A percentile compares a stretch with the other conserved stretches of the same genome.
These are phyloP conservation scores for Fistulinella prunicolor DNA, from an alignment of 768 basidiomycete species.

Conservation along the genomic window DNA sequence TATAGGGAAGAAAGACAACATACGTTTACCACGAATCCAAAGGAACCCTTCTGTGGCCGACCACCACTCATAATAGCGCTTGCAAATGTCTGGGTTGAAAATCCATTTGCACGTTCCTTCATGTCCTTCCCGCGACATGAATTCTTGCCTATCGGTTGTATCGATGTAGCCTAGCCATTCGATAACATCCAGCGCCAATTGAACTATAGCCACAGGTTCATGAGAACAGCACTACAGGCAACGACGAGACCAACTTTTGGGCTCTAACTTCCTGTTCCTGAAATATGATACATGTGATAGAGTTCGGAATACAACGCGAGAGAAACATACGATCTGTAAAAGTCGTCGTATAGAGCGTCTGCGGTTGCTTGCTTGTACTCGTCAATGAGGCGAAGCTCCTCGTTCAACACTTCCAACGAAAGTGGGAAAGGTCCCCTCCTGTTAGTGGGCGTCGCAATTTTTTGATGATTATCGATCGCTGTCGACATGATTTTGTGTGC, in stretches of 20 bases:
- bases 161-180: slow-evolving; percentile 26
- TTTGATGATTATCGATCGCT: slow-evolving; percentile 21
- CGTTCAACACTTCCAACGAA: slow-evolving; percentile 20
- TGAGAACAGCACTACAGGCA: neutral
- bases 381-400: slow-evolving; percentile 21
- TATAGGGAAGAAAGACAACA: neutral
- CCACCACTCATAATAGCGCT: slow-evolving; percentile 19
- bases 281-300: slow-evolving; percentile 1
- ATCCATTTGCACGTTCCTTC: slow-evolving; percentile 26
- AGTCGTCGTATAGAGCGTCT: slow-evolving; percentile 17
- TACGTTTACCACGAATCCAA: slow-evolving; percentile 26
- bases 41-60: slow-evolving; percentile 19
- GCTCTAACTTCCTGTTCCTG: slow-evolving; percentile 19
- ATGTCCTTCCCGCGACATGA: slow-evolving; percentile 23
- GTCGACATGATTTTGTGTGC: slow-evolving; percentile 16
- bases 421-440: slow-evolving; percentile 23
- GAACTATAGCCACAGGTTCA: slow-evolving; percentile 11
- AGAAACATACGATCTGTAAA: slow-evolving; percentile 18
- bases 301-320: too few relatives aligned
- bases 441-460: slow-evolving; percentile 7
- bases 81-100: slow-evolving; percentile 18
- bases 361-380: slow-evolving; percentile 18
- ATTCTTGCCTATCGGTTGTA: slow-evolving; percentile 23
- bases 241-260: slow-evolving; percentile 18
- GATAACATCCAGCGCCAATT: slow-evolving; percentile 20